These are phyloP conservation scores for Metschnikowia gruessii DNA, from an alignment of 805 yeast genomes.

Conservation along the genomic window DNA sequence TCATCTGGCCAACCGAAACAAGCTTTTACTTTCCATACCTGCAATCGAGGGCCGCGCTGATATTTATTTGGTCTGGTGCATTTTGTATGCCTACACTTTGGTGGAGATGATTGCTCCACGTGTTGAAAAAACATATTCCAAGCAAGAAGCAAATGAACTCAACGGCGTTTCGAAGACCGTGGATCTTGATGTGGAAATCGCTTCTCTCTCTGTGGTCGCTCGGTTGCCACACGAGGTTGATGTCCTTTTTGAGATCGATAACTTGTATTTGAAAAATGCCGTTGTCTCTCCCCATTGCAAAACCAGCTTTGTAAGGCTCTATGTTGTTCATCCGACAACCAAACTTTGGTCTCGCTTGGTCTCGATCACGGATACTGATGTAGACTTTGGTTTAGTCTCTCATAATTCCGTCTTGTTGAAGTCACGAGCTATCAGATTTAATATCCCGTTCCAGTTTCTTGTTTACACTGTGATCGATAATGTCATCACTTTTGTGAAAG, in stretches of 20 bases:
- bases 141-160: slow-evolving; percentile 25
- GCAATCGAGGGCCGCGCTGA: slow-evolving; percentile 40
- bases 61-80: slow-evolving; percentile 42
- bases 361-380: slow-evolving; percentile 32
- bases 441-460: slow-evolving; percentile 70
- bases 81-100: slow-evolving; percentile 36
- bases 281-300: slow-evolving; percentile 28
- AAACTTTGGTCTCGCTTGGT: slow-evolving; percentile 39
- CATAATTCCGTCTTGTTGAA: slow-evolving; percentile 10
- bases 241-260: slow-evolving; percentile 45
- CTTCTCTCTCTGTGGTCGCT: slow-evolving; percentile 38
- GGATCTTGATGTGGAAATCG: slow-evolving; percentile 30
- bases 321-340: slow-evolving; percentile 50
- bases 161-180: slow-evolving; percentile 20
- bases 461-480: slow-evolving; percentile 81
- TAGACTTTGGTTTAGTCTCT: slow-evolving; percentile 19
- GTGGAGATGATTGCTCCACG: slow-evolving; percentile 34
- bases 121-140: slow-evolving; percentile 26
- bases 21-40: slow-evolving; percentile 30
- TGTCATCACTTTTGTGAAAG: slow-evolving; percentile 62
- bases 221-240: slow-evolving; percentile 48
- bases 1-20: slow-evolving; percentile 25
- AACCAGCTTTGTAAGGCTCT: slow-evolving; percentile 42
- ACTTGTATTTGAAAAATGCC: slow-evolving; percentile 26
- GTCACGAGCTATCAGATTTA: slow-evolving; percentile 44